Base-by-base conservation (phyloP, 768 basidiomycete genomes). In the Lepiota brunneoincarnata region DNA sequence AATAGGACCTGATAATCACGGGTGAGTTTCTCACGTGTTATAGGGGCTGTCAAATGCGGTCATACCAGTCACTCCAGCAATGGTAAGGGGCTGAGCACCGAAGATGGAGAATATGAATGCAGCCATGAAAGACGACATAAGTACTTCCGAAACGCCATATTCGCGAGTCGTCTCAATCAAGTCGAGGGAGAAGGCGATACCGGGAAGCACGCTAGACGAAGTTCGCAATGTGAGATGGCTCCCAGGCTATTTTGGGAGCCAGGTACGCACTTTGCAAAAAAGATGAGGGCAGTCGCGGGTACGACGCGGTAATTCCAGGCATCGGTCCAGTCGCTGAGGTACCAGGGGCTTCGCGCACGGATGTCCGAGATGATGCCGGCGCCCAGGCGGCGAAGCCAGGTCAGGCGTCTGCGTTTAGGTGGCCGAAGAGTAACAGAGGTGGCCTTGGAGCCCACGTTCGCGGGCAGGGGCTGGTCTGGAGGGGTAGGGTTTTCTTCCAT, bases 291-390 rank as follows among this genome's bases (percentile, higher is more conserved):
- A 4, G 91, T 91, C 0, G 93, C 87, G 5, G 93, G 93, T 5
- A 95, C 62, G 6, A 96, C 91, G 46, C 95, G 77, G 68, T 96
- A 96, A 64, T 91, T 91, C 84, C 88, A 93, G 5, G 89, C 93
- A 66, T 95, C 91, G 9, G 75, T 82, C 94, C 94, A 98, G 71
- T 97, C 93, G 51, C 82, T 86, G 31, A 75, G 54, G 66, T 96
- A 98, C 76, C 82, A 94, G 1, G 93, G 92, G 1, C 75, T 71
- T 38, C 94, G 79, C 1, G 87, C 76, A 42, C 71, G 75, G 12
- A 96, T 74, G 68, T 97, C 94, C 35, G 74, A 70, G 15, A 76
- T 55, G 61, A 95, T 90, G 6, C 93, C 93, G 3, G 73, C 63
- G 1, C 82, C 83, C 28, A 81, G 58, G 2, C 54, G 66, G 59